A percentile compares a stretch with the other conserved stretches of the same genome.
phyloP scores from a whole-genome alignment of 441 rosid species.

The Corymbia calophylla region DNA sequence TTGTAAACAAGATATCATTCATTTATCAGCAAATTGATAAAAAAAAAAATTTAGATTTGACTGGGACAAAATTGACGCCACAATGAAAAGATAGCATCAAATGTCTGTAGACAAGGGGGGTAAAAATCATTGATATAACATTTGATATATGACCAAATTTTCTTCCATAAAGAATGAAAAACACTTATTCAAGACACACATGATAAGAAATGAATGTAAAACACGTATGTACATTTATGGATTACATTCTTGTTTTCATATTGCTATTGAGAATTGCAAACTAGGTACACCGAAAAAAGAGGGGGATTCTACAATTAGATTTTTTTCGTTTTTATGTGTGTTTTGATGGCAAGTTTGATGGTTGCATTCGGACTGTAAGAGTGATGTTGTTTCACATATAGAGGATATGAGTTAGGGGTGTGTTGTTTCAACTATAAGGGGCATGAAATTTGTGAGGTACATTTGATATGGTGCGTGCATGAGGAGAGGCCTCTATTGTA shows the following conservation, averaged over 20 bases:
- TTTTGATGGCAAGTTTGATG: not conserved
- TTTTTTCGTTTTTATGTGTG: not conserved
- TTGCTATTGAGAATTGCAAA: not conserved
- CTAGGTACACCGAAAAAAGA: not conserved
- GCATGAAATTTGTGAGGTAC: not conserved
- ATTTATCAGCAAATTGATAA: not conserved
- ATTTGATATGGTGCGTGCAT: not conserved
- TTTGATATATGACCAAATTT: not conserved
- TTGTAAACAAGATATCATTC: accelerated
- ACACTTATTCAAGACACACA: not conserved
- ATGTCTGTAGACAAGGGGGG: not conserved
- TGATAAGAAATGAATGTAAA: not conserved
- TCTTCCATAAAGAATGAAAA: not conserved
- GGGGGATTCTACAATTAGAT: not conserved
- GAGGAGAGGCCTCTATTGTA: not conserved
- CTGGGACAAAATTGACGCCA: accelerated
- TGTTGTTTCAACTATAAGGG: not conserved
- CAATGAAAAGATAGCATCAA: not conserved
- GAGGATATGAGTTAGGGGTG: not conserved
- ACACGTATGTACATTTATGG: not conserved
- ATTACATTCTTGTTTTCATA: not conserved
- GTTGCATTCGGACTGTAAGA: not conserved
- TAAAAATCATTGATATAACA: not conserved
- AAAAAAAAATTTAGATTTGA: not conserved
- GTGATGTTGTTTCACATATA: not conserved